Evolutionary conservation across 495 filamentous ascomycete genomes (phyloP).

Genomic region (Thozetella sp.): DNA sequence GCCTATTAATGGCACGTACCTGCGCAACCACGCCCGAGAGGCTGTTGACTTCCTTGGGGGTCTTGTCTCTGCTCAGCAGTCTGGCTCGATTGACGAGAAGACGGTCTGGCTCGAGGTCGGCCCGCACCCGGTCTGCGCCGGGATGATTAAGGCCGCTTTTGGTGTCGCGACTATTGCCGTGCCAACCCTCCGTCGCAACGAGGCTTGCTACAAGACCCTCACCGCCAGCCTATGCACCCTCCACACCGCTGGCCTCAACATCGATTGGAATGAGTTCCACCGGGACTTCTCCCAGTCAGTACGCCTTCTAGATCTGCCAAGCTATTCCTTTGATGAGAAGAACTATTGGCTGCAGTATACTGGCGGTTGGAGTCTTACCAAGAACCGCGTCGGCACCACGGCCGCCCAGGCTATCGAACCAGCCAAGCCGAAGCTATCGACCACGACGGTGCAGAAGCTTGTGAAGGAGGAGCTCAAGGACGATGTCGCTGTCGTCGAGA

Average conservation of each 20-base stretch:
- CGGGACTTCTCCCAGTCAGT: conserved; percentile 64
- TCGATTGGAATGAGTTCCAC: conserved; percentile 82
- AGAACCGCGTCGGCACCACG: conserved; percentile 64
- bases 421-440: conserved; percentile 43
- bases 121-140: conserved; percentile 68
- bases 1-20: conserved; percentile 60
- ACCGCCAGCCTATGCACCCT: conserved; percentile 60
- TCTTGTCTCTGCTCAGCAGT: conserved; percentile 55
- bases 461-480: conserved; percentile 57
- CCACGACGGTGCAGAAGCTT: conserved; percentile 53
- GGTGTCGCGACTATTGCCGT: conserved; percentile 56
- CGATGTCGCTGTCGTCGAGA: conserved; percentile 55
- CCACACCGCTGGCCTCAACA: conserved; percentile 63
- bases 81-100: conserved; percentile 51
- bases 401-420: conserved; percentile 52
- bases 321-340: conserved; percentile 79
- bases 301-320: conserved; percentile 67
- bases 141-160: conserved; percentile 70
- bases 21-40: conserved; percentile 68
- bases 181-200: conserved; percentile 53
- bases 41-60: conserved; percentile 74
- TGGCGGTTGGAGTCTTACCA: conserved; percentile 69
- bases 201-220: conserved; percentile 68
- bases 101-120: conserved; percentile 69
- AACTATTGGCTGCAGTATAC: conserved; percentile 82